Base-by-base conservation (phyloP, 1,139 yeast genomes). In the Pichia sp. region DNA sequence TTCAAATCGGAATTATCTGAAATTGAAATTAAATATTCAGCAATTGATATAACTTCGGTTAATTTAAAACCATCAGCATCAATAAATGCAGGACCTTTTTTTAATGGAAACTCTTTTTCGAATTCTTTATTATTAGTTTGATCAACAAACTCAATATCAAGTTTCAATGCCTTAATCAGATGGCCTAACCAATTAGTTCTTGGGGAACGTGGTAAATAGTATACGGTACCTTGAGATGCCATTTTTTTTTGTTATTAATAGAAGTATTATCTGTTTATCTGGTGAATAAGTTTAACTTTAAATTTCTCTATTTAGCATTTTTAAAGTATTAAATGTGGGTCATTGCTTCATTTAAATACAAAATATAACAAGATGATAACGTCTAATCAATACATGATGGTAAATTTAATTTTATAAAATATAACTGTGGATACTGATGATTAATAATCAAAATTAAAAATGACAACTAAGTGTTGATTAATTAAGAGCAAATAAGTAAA, bases 111-210 rank as follows among this genome's bases (percentile, higher is more conserved):
- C 2, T n/a, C 3, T 18, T 26, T 27, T 10, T 5, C 18, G 30
- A 42, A 48, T 2, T 45, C 28, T 5, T 18, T 37, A 26, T 1
- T 18, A 8, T 25, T 1, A 2, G 33, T 28, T n/a, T 8, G 4
- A 25, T 32, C 68, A 47, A 66, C 56, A 35, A 73, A 49, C 51
- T 68, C 65, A 58, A 74, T 64, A 51, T 74, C 78, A 53, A 75
- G 66, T 50, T 69, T 65, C 59, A 55, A 39, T 30, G 40, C 39
- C 40, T 55, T 54, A 31, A 45, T 51, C 4, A 55, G 40, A 33
- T 45, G 49, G 33, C 49, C 52, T 36, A 55, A 45, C 38, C 56
- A 48, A 35, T 56, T 48, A 7, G 59, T 55, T 54, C 60, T 53
- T 53, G 60, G 55, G 8, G 59, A 54, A 7, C 37, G 39, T 26